These are phyloP conservation scores for Buxus sempervirens DNA, from an alignment of 164 flowering plant genomes.

Conservation along the genomic window DNA sequence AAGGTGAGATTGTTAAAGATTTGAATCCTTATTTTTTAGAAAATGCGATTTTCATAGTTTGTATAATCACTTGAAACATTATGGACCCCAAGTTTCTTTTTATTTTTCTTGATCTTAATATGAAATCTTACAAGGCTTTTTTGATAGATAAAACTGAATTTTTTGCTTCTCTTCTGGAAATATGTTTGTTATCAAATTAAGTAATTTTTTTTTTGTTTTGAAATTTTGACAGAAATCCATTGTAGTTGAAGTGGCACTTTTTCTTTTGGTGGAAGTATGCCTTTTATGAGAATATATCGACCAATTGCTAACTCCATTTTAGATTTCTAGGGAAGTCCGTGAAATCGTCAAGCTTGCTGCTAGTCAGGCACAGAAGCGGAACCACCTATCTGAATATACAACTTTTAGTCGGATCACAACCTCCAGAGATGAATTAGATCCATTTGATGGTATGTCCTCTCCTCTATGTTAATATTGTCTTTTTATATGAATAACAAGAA, in stretches of 20 bases:
- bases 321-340: conserved; percentile 76
- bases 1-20: conserved; percentile 48
- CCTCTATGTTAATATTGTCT: not conserved
- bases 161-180: not conserved
- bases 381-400: conserved; percentile 54
- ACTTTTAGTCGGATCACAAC: conserved; percentile 61
- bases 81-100: not conserved
- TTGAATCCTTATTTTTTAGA: not conserved
- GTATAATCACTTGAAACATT: not conserved
- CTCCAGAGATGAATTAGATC: conserved; percentile 60
- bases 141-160: too few species aligned
- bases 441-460: conserved; percentile 68
- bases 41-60: too few species aligned
- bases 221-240: too few species aligned
- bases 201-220: not conserved
- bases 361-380: conserved; percentile 76
- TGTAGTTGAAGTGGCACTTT: not conserved
- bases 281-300: conserved; percentile 1
- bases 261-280: not conserved
- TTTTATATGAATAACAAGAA: conserved; percentile 1
- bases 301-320: conserved; percentile 11
- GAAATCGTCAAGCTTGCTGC: conserved; percentile 85
- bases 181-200: not conserved
- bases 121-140: not conserved
- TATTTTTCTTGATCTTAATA: not conserved